Base-by-base conservation (phyloP, 2,329 filamentous ascomycete species). In the Fusarium odoratissimum region DNA sequence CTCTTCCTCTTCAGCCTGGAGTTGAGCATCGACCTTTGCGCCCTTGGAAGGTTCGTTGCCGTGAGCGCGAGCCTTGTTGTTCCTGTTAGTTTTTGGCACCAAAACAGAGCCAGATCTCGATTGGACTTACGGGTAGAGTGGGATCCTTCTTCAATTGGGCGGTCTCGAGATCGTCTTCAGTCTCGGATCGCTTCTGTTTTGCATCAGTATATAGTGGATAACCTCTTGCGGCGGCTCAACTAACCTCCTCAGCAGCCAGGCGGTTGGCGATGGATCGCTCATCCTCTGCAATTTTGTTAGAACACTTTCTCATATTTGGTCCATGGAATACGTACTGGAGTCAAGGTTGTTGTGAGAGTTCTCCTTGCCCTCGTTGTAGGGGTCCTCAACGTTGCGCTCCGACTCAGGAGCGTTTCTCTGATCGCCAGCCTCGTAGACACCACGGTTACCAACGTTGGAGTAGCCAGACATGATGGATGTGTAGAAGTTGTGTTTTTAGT, bases 341-440 rank as follows among this genome's bases (percentile, higher is more conserved):
- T 96, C 93, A 61, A 88, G 87, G 71, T 87, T 85, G 69, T 86
- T 81, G 82, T 97, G 93, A 58, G 91, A 91, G 80, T 93, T 85
- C 65, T 87, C 81, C 80, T 91, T 86, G 76, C 94, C 93, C 84
- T 95, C 92, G 69, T 95, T 84, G 84, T 89, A 96, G 67, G 90
- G 87, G 57, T 88, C 84, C 25, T 86, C 82, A 45, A 86, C 84
- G 30, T 86, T 80, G 41, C 78, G 48, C 77, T 89, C 85, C 5
- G 88, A 85, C 66, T 88, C 79, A 69, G 89, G 87, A 69, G 83
- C 80, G 80, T 90, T 94, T 77, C 89, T 88, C 86, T 96, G 93
- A 83, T 96, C 93, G 65, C 91, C 91, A 64, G 87, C 91, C 84
- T 95, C 92, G 84, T 96, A 95, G 80, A 94, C 83, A 68, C 83